Percentiles rank a stretch among this genome's conserved stretches.
Conservation (phyloP, 345 rosid genomes). For the Gossypium rotundifolium region DNA sequence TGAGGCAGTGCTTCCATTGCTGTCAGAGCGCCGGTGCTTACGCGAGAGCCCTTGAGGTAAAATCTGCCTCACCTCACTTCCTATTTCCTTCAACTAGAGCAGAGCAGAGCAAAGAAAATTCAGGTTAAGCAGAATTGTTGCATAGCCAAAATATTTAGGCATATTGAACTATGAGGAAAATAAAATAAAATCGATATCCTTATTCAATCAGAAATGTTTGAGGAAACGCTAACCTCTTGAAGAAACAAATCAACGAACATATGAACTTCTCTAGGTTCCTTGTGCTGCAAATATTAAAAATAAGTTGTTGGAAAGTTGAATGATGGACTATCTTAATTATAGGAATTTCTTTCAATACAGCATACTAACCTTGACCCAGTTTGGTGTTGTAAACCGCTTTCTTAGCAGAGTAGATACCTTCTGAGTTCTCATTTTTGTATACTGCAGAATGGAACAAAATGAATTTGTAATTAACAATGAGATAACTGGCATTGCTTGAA, state of each 20-base stretch:
- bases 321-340: conserved; percentile 6
- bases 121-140: conserved; percentile 1
- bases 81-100: conserved; percentile 58
- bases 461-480: not conserved
- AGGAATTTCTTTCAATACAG: conserved; percentile 6
- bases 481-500: not conserved
- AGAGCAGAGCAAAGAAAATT: conserved; percentile 9
- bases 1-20: conserved; percentile 90
- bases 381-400: conserved; percentile 91
- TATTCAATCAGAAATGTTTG: not conserved
- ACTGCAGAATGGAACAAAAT: conserved; percentile 38
- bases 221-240: conserved; percentile 60
- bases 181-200: not conserved
- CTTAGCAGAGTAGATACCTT: conserved; percentile 80
- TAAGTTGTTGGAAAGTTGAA: conserved; percentile 12
- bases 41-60: conserved; percentile 70
- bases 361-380: conserved; percentile 84
- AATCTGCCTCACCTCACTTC: conserved; percentile 76
- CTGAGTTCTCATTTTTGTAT: conserved; percentile 71
- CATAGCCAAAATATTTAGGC: not conserved
- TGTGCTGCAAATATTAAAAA: conserved; percentile 61
- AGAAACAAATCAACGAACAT: conserved; percentile 93
- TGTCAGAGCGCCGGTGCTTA: conserved; percentile 84
- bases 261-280: conserved; percentile 98
- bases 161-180: not conserved